phyloP scores from a whole-genome alignment of 2,329 filamentous ascomycete species.

The Acarospora socialis region DNA sequence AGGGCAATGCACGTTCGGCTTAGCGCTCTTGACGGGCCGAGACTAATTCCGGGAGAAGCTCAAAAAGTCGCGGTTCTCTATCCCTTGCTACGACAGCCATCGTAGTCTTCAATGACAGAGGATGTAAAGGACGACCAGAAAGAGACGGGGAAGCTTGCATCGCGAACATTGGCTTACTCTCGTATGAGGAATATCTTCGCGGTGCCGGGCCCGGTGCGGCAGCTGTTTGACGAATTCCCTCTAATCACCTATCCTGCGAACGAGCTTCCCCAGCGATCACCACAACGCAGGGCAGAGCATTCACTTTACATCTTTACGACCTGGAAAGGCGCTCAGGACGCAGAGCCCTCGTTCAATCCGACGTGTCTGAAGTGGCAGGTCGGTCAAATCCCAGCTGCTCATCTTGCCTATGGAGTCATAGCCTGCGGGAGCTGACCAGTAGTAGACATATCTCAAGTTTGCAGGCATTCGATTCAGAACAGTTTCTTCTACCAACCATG shows the following conservation, averaged over 20 bases:
- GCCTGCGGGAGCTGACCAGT: not conserved
- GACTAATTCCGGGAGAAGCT: no score
- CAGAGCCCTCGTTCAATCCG: slow-evolving; percentile 73
- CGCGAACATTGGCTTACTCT: no score
- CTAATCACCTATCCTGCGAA: slow-evolving; percentile 62
- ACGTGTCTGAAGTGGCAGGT: slow-evolving; percentile 96
- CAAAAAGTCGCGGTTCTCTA: no score
- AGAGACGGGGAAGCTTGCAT: no score
- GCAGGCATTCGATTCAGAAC: slow-evolving; percentile 52
- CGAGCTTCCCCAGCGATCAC: slow-evolving; percentile 52
- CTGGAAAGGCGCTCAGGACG: slow-evolving; percentile 43
- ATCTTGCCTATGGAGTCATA: no score
- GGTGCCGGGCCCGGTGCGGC: slow-evolving; percentile 63
- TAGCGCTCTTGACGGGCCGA: no score
- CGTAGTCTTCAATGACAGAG: no score
- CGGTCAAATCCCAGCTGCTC: no score
- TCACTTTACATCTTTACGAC: slow-evolving; percentile 66
- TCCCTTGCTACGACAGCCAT: no score
- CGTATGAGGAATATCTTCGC: no score
- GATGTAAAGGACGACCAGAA: no score
- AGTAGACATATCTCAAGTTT: slow-evolving; percentile 72
- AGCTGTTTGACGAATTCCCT: slow-evolving; percentile 73
- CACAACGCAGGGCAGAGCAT: slow-evolving; percentile 32
- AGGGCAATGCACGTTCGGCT: no score
- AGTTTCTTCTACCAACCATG: slow-evolving; percentile 74